phyloP scores from a whole-genome alignment of 805 yeast genomes.

The Ogataea thermomethanolica region DNA sequence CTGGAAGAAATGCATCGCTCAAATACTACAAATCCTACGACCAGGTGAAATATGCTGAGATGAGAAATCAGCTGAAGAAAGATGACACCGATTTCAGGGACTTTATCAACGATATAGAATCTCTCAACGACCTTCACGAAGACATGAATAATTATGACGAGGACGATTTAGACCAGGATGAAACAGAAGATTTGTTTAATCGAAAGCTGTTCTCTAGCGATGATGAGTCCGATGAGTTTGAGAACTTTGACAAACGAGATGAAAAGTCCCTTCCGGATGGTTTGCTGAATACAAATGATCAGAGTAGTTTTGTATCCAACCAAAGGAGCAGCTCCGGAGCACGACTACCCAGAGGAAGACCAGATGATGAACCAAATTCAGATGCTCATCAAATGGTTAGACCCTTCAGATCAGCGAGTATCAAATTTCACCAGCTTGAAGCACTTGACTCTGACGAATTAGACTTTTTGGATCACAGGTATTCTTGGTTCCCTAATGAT shows the following conservation, averaged over 20 bases:
- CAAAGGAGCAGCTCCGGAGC: constrained; percentile 16
- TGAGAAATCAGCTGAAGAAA: constrained; percentile 13
- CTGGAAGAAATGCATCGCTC: constrained; percentile 36
- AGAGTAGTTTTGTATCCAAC: constrained; percentile 13
- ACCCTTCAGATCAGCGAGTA: constrained; percentile 6
- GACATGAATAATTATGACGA: constrained; percentile 33
- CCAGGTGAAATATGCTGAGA: constrained; percentile 29
- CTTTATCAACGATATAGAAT: constrained; percentile 27
- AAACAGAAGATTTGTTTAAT: constrained; percentile 37
- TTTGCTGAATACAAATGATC: not conserved
- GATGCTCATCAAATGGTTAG: constrained; percentile 9
- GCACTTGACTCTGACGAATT: constrained; percentile 17
- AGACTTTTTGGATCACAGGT: constrained; percentile 19
- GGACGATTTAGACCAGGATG: constrained; percentile 30
- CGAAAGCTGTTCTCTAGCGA: constrained; percentile 35
- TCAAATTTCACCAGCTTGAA: constrained; percentile 23
- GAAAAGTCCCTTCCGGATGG: constrained; percentile 5
- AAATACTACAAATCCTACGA: constrained; percentile 35
- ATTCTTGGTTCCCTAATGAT: constrained; percentile 31
- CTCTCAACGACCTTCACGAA: constrained; percentile 28
- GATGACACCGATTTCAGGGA: constrained; percentile 20
- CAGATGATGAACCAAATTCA: constrained; percentile 11
- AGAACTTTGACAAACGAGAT: constrained; percentile 6
- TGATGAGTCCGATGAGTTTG: constrained; percentile 17
- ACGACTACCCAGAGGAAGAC: constrained; percentile 13